Evolutionary conservation across 164 flowering plant species (phyloP).

Genomic region (Vitis amurensis): DNA sequence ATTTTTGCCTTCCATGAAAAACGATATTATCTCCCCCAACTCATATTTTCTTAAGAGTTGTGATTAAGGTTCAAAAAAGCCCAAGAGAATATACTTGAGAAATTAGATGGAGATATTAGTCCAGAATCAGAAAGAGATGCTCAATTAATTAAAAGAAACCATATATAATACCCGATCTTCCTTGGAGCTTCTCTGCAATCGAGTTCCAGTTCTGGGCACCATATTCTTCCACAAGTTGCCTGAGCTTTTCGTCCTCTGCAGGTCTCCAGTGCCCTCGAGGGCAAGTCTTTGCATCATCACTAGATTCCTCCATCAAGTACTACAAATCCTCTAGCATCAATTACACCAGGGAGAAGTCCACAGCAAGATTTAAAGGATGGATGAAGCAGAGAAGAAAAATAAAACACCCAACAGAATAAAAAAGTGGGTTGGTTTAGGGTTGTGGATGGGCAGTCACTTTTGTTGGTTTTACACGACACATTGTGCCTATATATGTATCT

Average conservation of each 20-base stretch:
- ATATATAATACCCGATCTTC: constrained; percentile 64
- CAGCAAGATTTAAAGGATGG: constrained; percentile 15
- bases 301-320: constrained; percentile 41
- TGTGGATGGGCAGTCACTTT: constrained; percentile 82
- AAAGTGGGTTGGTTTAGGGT: constrained; percentile 51
- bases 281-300: constrained; percentile 42
- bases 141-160: background rate
- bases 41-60: no score
- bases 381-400: constrained; percentile 9
- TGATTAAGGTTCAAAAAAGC: no score
- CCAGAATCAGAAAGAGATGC: background rate
- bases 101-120: no score
- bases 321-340: background rate
- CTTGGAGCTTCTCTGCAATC: constrained; percentile 79
- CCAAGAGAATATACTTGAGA: no score
- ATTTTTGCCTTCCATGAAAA: no score
- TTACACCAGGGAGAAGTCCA: constrained; percentile 15
- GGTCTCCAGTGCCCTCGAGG: constrained; percentile 92
- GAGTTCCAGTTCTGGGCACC: constrained; percentile 91
- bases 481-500: constrained; percentile 7
- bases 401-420: constrained; percentile 16
- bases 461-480: constrained; percentile 67
- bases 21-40: no score
- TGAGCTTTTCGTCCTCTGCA: constrained; percentile 75
- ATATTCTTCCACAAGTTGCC: constrained; percentile 62